Percentiles rank a stretch among this genome's conserved stretches.
phyloP scores from a whole-genome alignment of 495 filamentous ascomycete genomes.

The Trichoderma reesei region DNA sequence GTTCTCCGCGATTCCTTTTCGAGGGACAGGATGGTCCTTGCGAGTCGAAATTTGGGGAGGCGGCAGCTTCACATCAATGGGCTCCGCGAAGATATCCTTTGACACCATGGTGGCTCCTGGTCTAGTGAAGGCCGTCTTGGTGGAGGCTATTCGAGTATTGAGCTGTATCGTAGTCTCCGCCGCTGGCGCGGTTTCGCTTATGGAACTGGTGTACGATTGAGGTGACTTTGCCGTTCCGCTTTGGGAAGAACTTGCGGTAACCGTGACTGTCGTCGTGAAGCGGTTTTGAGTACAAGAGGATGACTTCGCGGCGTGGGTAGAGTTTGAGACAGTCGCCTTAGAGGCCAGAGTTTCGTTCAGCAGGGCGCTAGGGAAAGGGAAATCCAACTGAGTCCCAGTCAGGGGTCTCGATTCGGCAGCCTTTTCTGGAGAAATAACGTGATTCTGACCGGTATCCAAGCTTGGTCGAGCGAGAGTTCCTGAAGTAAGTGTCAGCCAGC shows the following conservation, averaged over 20 bases:
- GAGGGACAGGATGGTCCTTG: conserved; percentile 33
- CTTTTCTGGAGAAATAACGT: neutral
- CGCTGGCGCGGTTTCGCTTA: neutral
- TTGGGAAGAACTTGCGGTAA: neutral
- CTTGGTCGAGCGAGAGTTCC: neutral
- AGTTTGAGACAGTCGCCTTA: neutral
- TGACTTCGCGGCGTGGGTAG: neutral
- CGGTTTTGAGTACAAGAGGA: neutral
- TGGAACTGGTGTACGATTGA: neutral
- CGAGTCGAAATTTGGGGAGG: conserved; percentile 42
- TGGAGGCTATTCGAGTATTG: neutral
- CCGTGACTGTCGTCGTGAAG: neutral
- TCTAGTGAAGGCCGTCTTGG: neutral
- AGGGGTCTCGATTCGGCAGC: neutral
- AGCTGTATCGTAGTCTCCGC: neutral
- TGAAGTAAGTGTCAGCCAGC: neutral
- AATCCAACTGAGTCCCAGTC: neutral
- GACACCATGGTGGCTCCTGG: neutral
- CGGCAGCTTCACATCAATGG: conserved; percentile 52
- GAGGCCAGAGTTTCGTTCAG: neutral
- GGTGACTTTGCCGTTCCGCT: neutral
- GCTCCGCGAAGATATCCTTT: conserved; percentile 39
- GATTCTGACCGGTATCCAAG: neutral
- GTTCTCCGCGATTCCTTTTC: conserved; percentile 30
- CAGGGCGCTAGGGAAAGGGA: neutral